Evolutionary conservation across 768 basidiomycete genomes (phyloP), one percentile per base, ranked within the genome.

Genomic region (Leucocoprinus sp.): DNA sequence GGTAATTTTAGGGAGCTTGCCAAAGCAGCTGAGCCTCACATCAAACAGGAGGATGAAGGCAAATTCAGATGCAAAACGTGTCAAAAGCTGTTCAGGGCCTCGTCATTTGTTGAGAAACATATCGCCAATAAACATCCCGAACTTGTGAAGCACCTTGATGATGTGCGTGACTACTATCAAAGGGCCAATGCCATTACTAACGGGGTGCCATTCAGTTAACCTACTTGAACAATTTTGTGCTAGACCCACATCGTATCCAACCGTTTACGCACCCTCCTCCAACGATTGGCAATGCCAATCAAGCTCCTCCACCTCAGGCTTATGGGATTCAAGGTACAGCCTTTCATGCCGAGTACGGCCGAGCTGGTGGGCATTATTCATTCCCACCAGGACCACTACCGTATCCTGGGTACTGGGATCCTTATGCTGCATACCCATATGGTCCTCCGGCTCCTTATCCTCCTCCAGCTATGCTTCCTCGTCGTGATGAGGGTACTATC

Each of bases 11-110:
- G 93, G 54, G 92, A 93, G 59, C 68, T 93, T 41, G 74, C 78
- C 41, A 89, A 83, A 56, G 74, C 82, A 9, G 80, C 84, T 18
- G 85, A 86, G 45, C 82, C 82, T 1, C 75, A 74, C 60, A 77
- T 98, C 62, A 93, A 93, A 65, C 87, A 92, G 60, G 95, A 98
- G 64, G 95, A 97, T 54, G 91, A 95, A 64, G 89, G 84, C 57
- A 98, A 96, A 61, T 98, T 88, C 68, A 76, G 96, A 52, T 99
- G 96, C 70, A 95, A 90, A 70, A 83, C 82, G 22, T 99, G 96
- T 64, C 84, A 82, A 65, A 99, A 99, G 69, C 73, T 98, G 17
- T 99, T 99, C 82, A 93, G 93, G 62, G 96, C 93, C 3, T 85
- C 88, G 26, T 81, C 93, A 19, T 99, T 97, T 65, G 88, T 98